These are phyloP conservation scores for Nannizzia gypsea DNA, from an alignment of 2,329 filamentous ascomycete species.

Conservation along the genomic window DNA sequence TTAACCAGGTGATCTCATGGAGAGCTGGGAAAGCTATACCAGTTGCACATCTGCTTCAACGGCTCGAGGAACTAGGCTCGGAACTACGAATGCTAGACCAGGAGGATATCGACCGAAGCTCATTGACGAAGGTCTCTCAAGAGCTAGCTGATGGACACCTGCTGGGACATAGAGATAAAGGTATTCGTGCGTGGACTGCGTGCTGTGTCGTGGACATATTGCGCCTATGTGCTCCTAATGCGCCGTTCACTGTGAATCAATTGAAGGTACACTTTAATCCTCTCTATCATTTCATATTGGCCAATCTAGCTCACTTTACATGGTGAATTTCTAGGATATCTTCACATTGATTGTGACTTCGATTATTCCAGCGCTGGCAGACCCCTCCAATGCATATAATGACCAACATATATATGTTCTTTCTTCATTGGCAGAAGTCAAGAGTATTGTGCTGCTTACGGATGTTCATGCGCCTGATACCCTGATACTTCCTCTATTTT, in stretches of 20 bases:
- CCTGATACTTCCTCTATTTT: constrained; percentile 71
- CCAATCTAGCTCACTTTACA: background rate
- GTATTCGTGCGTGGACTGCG: constrained; percentile 77
- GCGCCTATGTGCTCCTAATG: constrained; percentile 83
- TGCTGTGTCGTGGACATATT: constrained; percentile 90
- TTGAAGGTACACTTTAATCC: constrained; percentile 54
- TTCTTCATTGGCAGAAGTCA: constrained; percentile 77
- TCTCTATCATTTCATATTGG: background rate
- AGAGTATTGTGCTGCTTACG: constrained; percentile 83
- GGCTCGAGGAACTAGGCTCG: constrained; percentile 66
- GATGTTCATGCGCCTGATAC: constrained; percentile 74
- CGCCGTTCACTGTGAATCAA: constrained; percentile 80
- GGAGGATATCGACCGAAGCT: constrained; percentile 70
- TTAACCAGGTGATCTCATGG: constrained; percentile 82
- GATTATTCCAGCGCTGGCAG: constrained; percentile 71
- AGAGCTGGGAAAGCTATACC: constrained; percentile 80
- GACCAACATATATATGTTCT: constrained; percentile 86
- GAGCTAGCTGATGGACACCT: constrained; percentile 74
- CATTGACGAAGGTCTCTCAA: constrained; percentile 70
- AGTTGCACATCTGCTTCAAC: constrained; percentile 66
- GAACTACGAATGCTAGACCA: constrained; percentile 82
- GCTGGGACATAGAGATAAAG: constrained; percentile 81
- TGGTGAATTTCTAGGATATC: constrained; percentile 54
- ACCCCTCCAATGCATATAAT: constrained; percentile 82
- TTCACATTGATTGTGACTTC: constrained; percentile 78